phyloP scores from a whole-genome alignment of 106 monocot genomes.

The Platanthera guangdongensis region DNA sequence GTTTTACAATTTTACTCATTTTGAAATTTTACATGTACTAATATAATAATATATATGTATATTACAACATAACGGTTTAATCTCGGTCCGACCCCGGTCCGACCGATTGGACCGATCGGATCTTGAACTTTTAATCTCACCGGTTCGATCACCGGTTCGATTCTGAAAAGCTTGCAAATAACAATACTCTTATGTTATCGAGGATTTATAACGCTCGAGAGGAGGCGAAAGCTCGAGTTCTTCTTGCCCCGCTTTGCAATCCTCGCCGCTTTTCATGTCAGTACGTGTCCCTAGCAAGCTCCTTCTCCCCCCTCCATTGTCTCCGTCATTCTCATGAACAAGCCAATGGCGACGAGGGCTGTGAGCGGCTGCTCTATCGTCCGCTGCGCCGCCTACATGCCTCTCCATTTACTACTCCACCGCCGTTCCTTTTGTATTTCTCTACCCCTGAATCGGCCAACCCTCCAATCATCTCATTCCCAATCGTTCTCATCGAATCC shows the following conservation, averaged over 20 bases:
- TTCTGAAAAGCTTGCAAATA: no score
- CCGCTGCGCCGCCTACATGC: constrained; percentile 11
- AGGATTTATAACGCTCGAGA: neutral
- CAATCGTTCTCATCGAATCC: neutral
- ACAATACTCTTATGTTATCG: no score
- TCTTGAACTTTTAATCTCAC: no score
- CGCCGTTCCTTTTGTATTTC: constrained; percentile 17
- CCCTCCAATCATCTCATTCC: neutral
- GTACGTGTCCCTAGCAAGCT: neutral
- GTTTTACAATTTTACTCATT: no score
- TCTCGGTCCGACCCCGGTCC: no score
- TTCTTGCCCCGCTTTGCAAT: neutral
- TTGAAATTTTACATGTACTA: no score
- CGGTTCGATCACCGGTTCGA: no score
- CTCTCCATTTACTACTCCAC: constrained; percentile 13
- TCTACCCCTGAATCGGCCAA: neutral
- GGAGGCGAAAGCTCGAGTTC: neutral
- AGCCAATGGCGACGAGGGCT: constrained; percentile 30
- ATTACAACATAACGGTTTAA: no score
- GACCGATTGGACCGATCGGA: no score
- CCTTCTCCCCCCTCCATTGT: neutral
- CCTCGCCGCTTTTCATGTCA: neutral
- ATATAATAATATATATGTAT: no score
- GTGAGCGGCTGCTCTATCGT: constrained; percentile 20
- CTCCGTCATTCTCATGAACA: constrained; percentile 11